Evolutionary conservation across 106 monocot genomes (phyloP), one percentile per base, ranked within the genome.

Genomic region (Apostasia shenzhenica): DNA sequence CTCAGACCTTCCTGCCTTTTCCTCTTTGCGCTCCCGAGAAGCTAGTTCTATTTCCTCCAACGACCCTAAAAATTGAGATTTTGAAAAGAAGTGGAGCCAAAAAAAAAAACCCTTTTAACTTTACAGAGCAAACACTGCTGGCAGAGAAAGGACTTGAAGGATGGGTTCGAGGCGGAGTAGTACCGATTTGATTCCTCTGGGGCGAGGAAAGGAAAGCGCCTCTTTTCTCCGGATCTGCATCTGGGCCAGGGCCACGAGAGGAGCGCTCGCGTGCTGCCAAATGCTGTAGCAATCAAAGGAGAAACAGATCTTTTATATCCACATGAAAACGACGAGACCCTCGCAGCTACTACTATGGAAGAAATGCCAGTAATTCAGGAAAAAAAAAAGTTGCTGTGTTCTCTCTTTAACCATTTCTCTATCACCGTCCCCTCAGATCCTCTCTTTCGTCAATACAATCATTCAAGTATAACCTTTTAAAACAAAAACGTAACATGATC

Each of bases 201-300:
- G 70, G 55, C 54, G 42, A 69, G 7, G 46, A 44, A 41, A 66
- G 57, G 48, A 66, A 26, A 66, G 10, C 8, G 65, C n/a, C 49
- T 4, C 26, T 37, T 70, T 55, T 71, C 50, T 71, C 51, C 55
- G 67, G 75, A 75, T 71, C 72, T 74, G 74, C 63, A 60, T 70
- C 75, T 59, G 75, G 75, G 75, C 8, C 69, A 44, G 43, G 37
- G 54, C 68, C 59, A 54, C 69, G 61, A 6, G 54, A 12, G 37
- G 26, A 65, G 50, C 43, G 51, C 45, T 52, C 68, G 75, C 42
- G 42, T 61, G 55, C 70, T 51, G 74, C 75, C 75, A 80, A 71
- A 71, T 49, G 57, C 75, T 75, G 77, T 61, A 67, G 59, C 42
- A 48, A 65, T 62, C 59, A 49, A 8, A 71, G 11, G 45, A 63